Evolutionary conservation across 768 basidiomycete species (phyloP).

Genomic region (Chalciporus chontae): DNA sequence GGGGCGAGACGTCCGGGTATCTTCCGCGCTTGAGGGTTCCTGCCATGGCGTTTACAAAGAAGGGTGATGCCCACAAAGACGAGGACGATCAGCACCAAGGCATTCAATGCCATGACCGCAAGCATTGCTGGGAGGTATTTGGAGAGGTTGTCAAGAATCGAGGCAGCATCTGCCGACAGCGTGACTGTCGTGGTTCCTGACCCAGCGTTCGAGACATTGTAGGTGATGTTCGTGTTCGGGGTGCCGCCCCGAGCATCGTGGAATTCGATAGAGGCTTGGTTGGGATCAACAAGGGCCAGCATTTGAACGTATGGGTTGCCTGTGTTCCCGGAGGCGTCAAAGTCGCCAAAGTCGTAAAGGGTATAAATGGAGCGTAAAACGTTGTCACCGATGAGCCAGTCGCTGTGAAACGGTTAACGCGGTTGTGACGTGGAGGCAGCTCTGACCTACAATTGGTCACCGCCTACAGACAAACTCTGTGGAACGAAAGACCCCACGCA

Average conservation of each 20-base stretch:
- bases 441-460: slow-evolving; percentile 60
- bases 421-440: background rate
- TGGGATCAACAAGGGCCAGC: slow-evolving; percentile 63
- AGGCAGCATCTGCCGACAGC: slow-evolving; percentile 54
- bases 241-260: slow-evolving; percentile 62
- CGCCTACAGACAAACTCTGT: slow-evolving; percentile 51
- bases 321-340: slow-evolving; percentile 56
- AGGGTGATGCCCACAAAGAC: slow-evolving; percentile 49
- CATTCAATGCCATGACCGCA: slow-evolving; percentile 74
- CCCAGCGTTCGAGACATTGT: slow-evolving; percentile 43
- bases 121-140: slow-evolving; percentile 71
- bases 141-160: slow-evolving; percentile 60
- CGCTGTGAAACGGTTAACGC: slow-evolving; percentile 40
- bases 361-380: slow-evolving; percentile 80
- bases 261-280: slow-evolving; percentile 70
- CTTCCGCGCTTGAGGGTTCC: slow-evolving; percentile 33
- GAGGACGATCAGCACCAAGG: slow-evolving; percentile 60
- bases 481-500: slow-evolving; percentile 81
- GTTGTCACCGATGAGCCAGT: slow-evolving; percentile 82
- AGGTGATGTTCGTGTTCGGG: slow-evolving; percentile 65
- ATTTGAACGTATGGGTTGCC: slow-evolving; percentile 78
- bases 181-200: slow-evolving; percentile 47
- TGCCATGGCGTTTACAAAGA: slow-evolving; percentile 48
- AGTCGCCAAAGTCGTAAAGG: slow-evolving; percentile 84
- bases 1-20: slow-evolving; percentile 48